A percentile compares a stretch with the other conserved stretches of the same genome.
These are phyloP conservation scores for Chaetomiaceae sp. DNA, from an alignment of 2,329 filamentous ascomycete species.

Conservation along the genomic window DNA sequence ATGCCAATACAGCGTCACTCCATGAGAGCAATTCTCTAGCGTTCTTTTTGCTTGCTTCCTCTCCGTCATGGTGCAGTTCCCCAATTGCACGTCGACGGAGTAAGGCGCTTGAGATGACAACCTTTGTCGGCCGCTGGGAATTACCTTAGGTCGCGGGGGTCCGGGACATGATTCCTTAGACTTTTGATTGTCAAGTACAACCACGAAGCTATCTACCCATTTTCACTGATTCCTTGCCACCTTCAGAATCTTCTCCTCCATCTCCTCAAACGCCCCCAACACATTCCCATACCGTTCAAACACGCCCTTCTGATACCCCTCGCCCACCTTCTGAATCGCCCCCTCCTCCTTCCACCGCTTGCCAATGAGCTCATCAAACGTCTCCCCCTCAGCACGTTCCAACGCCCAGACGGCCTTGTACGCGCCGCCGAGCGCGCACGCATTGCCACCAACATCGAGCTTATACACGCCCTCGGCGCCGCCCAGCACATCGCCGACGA, in stretches of 20 bases:
- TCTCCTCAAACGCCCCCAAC: constrained; percentile 66
- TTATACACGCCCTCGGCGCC: constrained; percentile 85
- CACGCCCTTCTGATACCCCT: constrained; percentile 67
- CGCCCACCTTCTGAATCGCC: constrained; percentile 74
- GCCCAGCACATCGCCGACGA: constrained; percentile 83
- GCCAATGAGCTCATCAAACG: constrained; percentile 83
- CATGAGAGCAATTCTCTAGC: no score
- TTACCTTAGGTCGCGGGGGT: no score
- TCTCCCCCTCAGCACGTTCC: constrained; percentile 62
- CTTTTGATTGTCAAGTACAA: no score
- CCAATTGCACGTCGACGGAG: no score
- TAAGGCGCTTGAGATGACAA: no score
- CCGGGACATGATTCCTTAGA: no score
- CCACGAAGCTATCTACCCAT: not conserved
- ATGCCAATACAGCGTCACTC: no score
- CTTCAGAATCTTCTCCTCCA: constrained; percentile 62
- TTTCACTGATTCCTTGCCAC: constrained; percentile 27
- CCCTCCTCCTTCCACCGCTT: constrained; percentile 78
- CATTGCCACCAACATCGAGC: constrained; percentile 90
- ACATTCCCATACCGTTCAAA: constrained; percentile 76
- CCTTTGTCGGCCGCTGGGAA: no score
- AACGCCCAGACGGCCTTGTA: constrained; percentile 96
- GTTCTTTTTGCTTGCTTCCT: no score
- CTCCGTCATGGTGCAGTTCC: no score
- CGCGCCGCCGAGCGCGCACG: constrained; percentile 86